Evolutionary conservation across 2,329 filamentous ascomycete species (phyloP).

Genomic region (Sporothrix brasiliensis): DNA sequence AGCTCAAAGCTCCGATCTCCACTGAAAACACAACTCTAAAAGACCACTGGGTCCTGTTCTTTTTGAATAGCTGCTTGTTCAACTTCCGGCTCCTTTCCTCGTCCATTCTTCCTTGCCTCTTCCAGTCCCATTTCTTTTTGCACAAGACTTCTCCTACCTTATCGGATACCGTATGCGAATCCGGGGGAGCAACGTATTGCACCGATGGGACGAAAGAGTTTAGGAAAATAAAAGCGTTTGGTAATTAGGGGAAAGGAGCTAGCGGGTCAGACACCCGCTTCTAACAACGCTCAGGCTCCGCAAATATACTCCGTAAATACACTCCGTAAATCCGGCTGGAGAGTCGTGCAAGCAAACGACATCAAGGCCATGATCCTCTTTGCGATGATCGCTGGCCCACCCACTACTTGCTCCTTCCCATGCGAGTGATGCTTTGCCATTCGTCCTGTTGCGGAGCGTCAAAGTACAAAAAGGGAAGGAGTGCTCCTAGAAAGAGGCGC

Average conservation of each 20-base stretch:
- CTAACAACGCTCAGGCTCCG: too few species aligned
- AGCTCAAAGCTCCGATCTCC: conserved; percentile 18
- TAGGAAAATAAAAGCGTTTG: conserved; percentile 1
- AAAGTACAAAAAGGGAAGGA: background rate
- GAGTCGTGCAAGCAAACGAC: background rate
- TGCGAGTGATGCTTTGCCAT: background rate
- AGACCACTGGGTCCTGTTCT: too few species aligned
- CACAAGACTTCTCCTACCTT: background rate
- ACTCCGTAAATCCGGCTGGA: conserved; percentile 2
- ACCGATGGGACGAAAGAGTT: background rate
- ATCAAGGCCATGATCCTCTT: background rate
- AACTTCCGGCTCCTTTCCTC: background rate
- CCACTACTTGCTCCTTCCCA: conserved; percentile 2
- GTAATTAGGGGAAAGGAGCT: background rate
- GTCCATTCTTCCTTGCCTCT: background rate
- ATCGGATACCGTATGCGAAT: background rate
- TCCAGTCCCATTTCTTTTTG: too few species aligned
- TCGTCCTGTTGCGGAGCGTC: conserved; percentile 4
- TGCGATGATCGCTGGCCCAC: conserved; percentile 1
- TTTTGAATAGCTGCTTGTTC: conserved; percentile 17
- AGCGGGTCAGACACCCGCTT: too few species aligned
- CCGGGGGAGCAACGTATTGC: background rate
- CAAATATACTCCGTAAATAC: background rate
- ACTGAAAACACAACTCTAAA: background rate
- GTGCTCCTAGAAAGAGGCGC: background rate